Base-by-base conservation (phyloP, 148 eudicot species). In the Fallopia convolvulus region DNA sequence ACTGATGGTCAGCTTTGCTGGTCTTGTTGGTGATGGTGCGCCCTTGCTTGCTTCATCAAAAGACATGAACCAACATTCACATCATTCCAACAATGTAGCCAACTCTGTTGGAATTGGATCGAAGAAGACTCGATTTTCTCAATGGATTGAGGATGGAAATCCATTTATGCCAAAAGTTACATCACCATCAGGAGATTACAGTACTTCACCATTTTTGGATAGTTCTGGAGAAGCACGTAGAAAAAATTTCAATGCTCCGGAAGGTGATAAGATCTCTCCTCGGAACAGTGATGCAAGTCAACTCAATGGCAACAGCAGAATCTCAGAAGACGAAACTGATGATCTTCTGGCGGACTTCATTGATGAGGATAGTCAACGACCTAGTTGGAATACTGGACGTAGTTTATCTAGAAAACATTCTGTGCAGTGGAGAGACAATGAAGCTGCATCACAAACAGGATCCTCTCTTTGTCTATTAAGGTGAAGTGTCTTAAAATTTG, bases 301-400 rank as follows among this genome's bases (percentile, higher is more conserved):
- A 80, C 72, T 60, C 36, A 95, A 90, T 90, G 72, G 72, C 8
- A 92, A 91, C 56, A 70, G 78, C 33, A 73, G 83, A 71, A 39
- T 84, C 60, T 83, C 85, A 49, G 99, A 95, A 81, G 99, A 95
- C 78, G 99, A 92, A 87, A 92, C 90, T 81, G 99, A 95, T 82
- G 99, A 92, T 85, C 99, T 95, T 79, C 94, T 79, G 78, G 99
- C 99, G 1, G 97, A 95, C 87, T 95, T 95, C 83, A 95, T 95
- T 81, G 99, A 95, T 77, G 99, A 95, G 84, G 99, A 92, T 79
- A 95, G 99, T 83, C 99, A 95, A 85, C 90, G 86, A 44, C 99
- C 99, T 8, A 92, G 97, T 84, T 86, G 99, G 77, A 89, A 85
- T 76, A 86, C 91, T 75, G 90, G 79, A 78, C 83, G 87, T 42